Base-by-base conservation (phyloP, 1,284 basidiomycete species). In the Mycosarcoma mackinlayi region DNA sequence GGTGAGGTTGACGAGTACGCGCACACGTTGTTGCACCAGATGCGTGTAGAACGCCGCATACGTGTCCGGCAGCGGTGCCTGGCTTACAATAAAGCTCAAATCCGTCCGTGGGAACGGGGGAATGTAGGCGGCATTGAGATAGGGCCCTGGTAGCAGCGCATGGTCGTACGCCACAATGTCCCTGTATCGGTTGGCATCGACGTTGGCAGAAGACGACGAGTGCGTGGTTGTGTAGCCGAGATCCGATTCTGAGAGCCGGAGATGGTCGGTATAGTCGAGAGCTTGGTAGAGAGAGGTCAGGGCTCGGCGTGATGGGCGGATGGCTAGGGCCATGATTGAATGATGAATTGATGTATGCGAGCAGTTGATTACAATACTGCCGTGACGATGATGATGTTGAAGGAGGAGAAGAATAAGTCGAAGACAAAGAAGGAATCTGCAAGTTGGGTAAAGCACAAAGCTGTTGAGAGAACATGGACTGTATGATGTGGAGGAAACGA, bases 41-140 rank as follows among this genome's bases (percentile, higher is more conserved):
- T 76, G 70, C 11, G 57, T 52, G 23, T 70, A 98, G 78, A 98
- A 98, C 80, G 95, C 92, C 4, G 86, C 84, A 80, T 90, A 95
- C 0, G 95, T 98, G n/a, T 91, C 87, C 7, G 91, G 90, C 24
- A 97, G 84, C 0, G 95, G 95, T 0, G 95, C 95, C 83, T 98
- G 95, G 1, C 94, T 95, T 1, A 93, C 94, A 60, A 98, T 95
- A 80, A 94, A 98, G 38, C 68, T 48, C n/a, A 55, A n/a, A 25
- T 39, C 44, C 6, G 60, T 55, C 1, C 35, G 52, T 2, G 33
- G 50, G n/a, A 77, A 55, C 2, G 73, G 56, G 5, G 77, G 67
- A 39, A 80, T 73, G 18, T 56, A 58, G 6, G 75, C 62, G 6
- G 78, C 78, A 21, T 80, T 80, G 34, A 79, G 44, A 34, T 79